Conservation (phyloP, 225 moss, liverwort and hornwort genomes). For the Climacium dendroides region DNA sequence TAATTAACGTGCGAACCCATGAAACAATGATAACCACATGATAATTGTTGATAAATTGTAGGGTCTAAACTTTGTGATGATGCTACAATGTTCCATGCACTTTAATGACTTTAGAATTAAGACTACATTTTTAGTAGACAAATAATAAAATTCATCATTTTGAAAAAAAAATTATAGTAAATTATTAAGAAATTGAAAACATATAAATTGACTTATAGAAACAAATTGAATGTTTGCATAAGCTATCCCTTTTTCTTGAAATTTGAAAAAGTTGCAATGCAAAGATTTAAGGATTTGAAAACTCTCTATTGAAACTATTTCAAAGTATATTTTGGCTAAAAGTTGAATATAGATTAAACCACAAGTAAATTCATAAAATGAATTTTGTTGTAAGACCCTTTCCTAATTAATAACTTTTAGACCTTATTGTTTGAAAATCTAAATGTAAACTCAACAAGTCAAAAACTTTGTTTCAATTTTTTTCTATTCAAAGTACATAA, state of each 20-base stretch:
- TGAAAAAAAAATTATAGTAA: not conserved
- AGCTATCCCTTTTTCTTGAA: not conserved
- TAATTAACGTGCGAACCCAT: too few relatives aligned
- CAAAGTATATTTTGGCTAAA: not conserved
- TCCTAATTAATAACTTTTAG: not conserved
- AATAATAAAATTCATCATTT: not conserved
- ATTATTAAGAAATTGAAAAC: not conserved
- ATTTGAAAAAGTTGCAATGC: not conserved
- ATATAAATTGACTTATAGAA: not conserved
- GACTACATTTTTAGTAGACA: not conserved
- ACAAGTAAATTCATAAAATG: not conserved
- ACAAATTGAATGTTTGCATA: not conserved
- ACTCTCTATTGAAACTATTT: not conserved
- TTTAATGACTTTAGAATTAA: not conserved
- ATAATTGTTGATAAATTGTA: too few relatives aligned
- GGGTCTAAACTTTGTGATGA: too few relatives aligned
- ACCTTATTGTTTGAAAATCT: not conserved
- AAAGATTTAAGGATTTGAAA: not conserved
- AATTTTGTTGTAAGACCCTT: not conserved
- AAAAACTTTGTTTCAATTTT: too few relatives aligned
- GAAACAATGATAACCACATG: too few relatives aligned
- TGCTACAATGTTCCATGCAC: rapidly evolving
- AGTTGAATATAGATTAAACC: not conserved
- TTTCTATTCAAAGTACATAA: too few relatives aligned
- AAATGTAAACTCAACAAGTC: too few relatives aligned